These are phyloP conservation scores for Termitomyces sp. DNA, from an alignment of 768 basidiomycete genomes.

Conservation along the genomic window DNA sequence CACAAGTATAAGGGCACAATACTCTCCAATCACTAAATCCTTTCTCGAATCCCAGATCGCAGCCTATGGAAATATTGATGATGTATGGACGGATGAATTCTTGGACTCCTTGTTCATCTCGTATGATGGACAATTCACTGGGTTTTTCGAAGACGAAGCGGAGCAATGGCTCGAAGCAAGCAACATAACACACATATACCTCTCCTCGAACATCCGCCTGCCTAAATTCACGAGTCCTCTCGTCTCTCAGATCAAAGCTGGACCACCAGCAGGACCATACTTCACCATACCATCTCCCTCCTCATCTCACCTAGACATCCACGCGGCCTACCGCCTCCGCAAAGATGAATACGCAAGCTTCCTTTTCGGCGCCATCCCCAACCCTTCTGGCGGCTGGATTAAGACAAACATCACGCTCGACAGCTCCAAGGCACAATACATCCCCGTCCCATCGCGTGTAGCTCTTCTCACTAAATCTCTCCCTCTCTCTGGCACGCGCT, in stretches of 20 bases:
- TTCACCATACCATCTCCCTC: conserved; percentile 12
- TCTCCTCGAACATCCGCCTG: conserved; percentile 15
- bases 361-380: conserved; percentile 35
- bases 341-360: conserved; percentile 38
- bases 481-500: conserved; percentile 38
- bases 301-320: conserved; percentile 8
- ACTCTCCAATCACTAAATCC: conserved; percentile 20
- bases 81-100: conserved; percentile 27
- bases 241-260: conserved; percentile 12
- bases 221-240: conserved; percentile 11
- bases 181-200: conserved; percentile 17
- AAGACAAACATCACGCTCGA: conserved; percentile 24
- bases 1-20: conserved; percentile 21
- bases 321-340: conserved; percentile 31
- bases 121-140: conserved; percentile 19
- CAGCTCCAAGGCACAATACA: conserved; percentile 21
- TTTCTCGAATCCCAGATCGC: conserved; percentile 21
- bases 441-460: conserved; percentile 46
- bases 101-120: conserved; percentile 23
- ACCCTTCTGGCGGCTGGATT: conserved; percentile 25
- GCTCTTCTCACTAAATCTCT: conserved; percentile 23
- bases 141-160: conserved; percentile 20
- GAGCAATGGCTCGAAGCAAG: conserved; percentile 21
- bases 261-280: conserved; percentile 24
- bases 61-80: conserved; percentile 20